Conservation (phyloP, 208 protist genomes). For the Trypanosoma rangeli region DNA sequence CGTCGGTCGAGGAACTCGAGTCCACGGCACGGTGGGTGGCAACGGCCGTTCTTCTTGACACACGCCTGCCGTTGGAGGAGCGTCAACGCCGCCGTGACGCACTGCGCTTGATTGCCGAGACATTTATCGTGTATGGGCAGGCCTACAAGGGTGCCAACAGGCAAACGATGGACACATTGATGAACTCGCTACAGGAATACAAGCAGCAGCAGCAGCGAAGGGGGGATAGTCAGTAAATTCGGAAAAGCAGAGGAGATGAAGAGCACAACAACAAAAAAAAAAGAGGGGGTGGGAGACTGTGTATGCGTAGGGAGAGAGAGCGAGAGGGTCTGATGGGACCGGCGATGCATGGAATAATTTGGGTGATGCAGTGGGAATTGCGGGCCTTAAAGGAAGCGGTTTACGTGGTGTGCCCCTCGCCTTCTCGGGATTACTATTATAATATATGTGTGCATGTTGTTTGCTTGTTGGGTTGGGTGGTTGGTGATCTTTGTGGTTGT, state of each 20-base stretch:
- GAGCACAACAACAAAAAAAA: neutral
- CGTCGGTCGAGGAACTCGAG: constrained; percentile 67
- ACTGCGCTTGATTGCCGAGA: constrained; percentile 45
- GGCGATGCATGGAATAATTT: neutral
- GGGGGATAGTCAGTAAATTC: constrained; percentile 10
- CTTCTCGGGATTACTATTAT: neutral
- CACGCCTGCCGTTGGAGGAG: constrained; percentile 33
- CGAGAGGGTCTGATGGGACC: neutral
- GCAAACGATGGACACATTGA: constrained; percentile 76
- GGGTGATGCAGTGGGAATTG: neutral
- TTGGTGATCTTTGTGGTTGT: too few species aligned
- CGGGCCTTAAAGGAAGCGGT: neutral
- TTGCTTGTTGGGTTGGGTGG: too few species aligned
- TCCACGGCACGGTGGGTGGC: constrained; percentile 62
- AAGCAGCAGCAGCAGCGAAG: constrained; percentile 59
- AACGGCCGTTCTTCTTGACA: constrained; percentile 56
- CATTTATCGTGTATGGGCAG: constrained; percentile 71
- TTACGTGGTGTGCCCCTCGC: neutral
- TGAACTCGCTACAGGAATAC: constrained; percentile 76
- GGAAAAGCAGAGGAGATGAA: neutral
- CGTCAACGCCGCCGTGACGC: constrained; percentile 44
- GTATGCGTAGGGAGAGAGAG: neutral
- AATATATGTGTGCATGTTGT: neutral
- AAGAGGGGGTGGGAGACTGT: neutral
- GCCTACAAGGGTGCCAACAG: constrained; percentile 75